A percentile compares a stretch with the other conserved stretches of the same genome.
Evolutionary conservation across 805 yeast genomes (phyloP).

Genomic region (Sungouiella blattae): DNA sequence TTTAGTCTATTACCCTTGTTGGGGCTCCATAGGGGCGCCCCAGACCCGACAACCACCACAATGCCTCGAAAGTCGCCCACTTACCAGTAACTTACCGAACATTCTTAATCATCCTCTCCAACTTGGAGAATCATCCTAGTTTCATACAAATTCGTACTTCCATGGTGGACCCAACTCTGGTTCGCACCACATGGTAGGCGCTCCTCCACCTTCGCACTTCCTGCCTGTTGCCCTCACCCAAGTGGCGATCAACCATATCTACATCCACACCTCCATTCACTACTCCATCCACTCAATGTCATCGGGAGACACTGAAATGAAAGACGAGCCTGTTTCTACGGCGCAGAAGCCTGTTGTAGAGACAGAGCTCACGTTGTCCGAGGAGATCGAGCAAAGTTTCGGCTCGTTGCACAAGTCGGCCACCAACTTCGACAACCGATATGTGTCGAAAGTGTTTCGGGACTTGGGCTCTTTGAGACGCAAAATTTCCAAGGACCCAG

Average conservation of each 20-base stretch:
- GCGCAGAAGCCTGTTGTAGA: conserved; percentile 4
- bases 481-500: conserved; percentile 42
- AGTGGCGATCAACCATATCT: conserved; percentile 2
- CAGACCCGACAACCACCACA: no score
- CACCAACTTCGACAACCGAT: conserved; percentile 76
- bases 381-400: conserved; percentile 41
- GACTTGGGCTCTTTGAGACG: conserved; percentile 76
- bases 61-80: no score
- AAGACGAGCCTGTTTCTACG: conserved; percentile 10
- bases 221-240: no score
- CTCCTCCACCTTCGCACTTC: no score
- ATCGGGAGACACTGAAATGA: conserved; percentile 17
- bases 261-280: conserved; percentile 5
- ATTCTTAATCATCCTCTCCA: no score
- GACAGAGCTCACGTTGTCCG: conserved; percentile 16
- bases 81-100: no score
- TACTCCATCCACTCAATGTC: conserved; percentile 1
- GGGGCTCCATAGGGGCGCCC: no score
- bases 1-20: no score
- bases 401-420: conserved; percentile 59
- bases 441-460: conserved; percentile 79
- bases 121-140: no score
- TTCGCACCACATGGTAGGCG: no score
- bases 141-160: no score
- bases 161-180: no score